A percentile compares a stretch with the other conserved stretches of the same genome.
Conservation (phyloP, 768 basidiomycete species). For the Polyporus arcularius region DNA sequence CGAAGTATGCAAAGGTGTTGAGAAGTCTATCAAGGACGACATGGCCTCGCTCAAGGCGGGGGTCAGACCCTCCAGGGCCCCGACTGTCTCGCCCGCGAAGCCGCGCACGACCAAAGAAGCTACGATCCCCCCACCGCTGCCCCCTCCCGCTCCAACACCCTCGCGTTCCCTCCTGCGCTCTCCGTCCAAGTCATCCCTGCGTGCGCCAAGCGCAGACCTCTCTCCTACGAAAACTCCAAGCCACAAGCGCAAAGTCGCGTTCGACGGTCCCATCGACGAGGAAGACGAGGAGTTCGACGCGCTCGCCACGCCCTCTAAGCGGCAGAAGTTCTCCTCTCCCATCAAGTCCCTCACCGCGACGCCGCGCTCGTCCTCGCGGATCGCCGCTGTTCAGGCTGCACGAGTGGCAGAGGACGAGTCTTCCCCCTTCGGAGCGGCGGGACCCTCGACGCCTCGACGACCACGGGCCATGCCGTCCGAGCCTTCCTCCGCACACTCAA, state of each 20-base stretch:
- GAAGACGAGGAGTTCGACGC: constrained; percentile 19
- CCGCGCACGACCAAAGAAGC: not conserved
- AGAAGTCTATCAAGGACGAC: constrained; percentile 11
- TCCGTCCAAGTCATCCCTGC: constrained; percentile 25
- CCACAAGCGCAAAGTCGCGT: constrained; percentile 32
- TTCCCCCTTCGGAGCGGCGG: not conserved
- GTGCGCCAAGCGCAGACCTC: constrained; percentile 13
- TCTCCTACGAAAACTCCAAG: constrained; percentile 25
- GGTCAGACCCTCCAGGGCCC: not conserved
- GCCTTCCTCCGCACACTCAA: constrained; percentile 14
- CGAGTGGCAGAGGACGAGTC: not conserved
- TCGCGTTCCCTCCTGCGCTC: constrained; percentile 12
- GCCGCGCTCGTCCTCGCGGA: constrained; percentile 5
- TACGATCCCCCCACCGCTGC: not conserved
- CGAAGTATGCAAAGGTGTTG: constrained; percentile 14
- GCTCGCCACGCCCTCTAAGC: constrained; percentile 29
- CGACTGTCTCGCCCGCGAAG: not conserved
- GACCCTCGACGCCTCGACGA: constrained; percentile 14
- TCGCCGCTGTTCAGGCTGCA: not conserved
- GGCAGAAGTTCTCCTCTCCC: constrained; percentile 21
- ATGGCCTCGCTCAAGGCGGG: constrained; percentile 4
- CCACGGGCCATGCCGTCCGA: not conserved
- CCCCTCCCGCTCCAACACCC: constrained; percentile 3
- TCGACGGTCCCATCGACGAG: constrained; percentile 13
- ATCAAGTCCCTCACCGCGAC: constrained; percentile 8